Evolutionary conservation across 1,284 basidiomycete species (phyloP).

Genomic region (Termitomyces sp.): DNA sequence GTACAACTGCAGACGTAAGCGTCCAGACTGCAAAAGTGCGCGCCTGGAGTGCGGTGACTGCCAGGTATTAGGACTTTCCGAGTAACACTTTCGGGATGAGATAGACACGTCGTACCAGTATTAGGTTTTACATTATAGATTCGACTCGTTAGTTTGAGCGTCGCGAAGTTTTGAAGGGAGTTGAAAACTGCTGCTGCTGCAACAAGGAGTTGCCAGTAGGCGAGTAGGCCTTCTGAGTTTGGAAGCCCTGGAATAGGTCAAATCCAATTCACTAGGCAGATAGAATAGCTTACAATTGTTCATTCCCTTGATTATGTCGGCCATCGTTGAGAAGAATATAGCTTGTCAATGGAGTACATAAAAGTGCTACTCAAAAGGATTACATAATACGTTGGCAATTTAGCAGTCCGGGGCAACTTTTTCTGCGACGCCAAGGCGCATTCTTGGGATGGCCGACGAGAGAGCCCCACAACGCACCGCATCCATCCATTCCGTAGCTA

Average conservation of each 20-base stretch:
- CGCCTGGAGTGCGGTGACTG: conserved; percentile 82
- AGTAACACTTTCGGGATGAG: not conserved
- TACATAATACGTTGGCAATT: conserved; percentile 12
- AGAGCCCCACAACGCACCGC: conserved; percentile 24
- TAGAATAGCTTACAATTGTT: conserved; percentile 12
- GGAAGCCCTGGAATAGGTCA: conserved; percentile 46
- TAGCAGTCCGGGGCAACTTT: conserved; percentile 11
- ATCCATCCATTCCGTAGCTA: conserved; percentile 40
- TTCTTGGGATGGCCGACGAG: conserved; percentile 21
- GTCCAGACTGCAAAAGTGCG: conserved; percentile 91
- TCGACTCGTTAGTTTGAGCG: conserved; percentile 70
- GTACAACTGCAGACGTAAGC: conserved; percentile 73
- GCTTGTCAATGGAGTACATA: no score
- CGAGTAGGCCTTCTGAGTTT: conserved; percentile 62
- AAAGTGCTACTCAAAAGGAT: not conserved
- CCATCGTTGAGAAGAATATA: no score
- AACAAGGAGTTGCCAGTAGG: conserved; percentile 83
- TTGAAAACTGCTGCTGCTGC: conserved; percentile 79
- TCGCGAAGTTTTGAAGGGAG: conserved; percentile 76
- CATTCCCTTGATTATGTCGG: not conserved
- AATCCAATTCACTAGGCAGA: not conserved
- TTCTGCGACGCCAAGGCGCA: conserved; percentile 3
- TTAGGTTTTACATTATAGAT: conserved; percentile 65
- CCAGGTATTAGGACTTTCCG: conserved; percentile 5
- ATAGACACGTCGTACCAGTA: conserved; percentile 27